These are phyloP conservation scores for Lentinus brumalis DNA, from an alignment of 768 basidiomycete species.

Conservation along the genomic window DNA sequence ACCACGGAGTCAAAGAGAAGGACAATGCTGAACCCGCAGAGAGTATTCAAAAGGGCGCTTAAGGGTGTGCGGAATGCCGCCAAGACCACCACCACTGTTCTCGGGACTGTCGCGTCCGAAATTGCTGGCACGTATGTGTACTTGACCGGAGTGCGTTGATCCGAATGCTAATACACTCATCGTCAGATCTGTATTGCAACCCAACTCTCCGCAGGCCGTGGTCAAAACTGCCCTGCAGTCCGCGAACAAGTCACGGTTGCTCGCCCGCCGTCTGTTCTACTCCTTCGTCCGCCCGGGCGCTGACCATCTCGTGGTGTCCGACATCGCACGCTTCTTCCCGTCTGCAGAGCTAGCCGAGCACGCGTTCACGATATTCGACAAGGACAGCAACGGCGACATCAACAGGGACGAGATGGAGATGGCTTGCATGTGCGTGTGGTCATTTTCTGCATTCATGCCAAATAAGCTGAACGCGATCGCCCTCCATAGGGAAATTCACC, in stretches of 20 bases:
- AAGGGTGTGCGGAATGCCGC: constrained; percentile 73
- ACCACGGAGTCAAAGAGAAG: constrained; percentile 33
- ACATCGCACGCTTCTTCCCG: constrained; percentile 74
- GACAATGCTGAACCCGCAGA: constrained; percentile 51
- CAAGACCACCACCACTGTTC: constrained; percentile 77
- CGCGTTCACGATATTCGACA: constrained; percentile 71
- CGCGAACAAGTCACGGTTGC: constrained; percentile 76
- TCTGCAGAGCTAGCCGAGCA: constrained; percentile 65
- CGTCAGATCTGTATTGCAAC: constrained; percentile 74
- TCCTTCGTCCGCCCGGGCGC: constrained; percentile 70
- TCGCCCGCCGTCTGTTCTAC: constrained; percentile 85
- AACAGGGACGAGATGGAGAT: constrained; percentile 76
- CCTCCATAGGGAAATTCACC: constrained; percentile 67
- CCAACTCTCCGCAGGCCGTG: constrained; percentile 81
- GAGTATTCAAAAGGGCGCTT: constrained; percentile 69
- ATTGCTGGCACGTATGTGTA: constrained; percentile 50
- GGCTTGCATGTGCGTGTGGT: constrained; percentile 57
- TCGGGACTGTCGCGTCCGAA: constrained; percentile 64
- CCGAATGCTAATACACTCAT: background rate
- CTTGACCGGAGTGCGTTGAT: too few relatives aligned
- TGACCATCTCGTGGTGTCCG: constrained; percentile 61
- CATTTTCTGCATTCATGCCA: background rate
- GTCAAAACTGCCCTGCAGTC: constrained; percentile 79
- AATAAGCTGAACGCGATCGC: constrained; percentile 6
- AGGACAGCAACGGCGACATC: constrained; percentile 71